A percentile compares a stretch with the other conserved stretches of the same genome.
Evolutionary conservation across 345 rosid genomes (phyloP).

Genomic region (Eucalyptus victrix): DNA sequence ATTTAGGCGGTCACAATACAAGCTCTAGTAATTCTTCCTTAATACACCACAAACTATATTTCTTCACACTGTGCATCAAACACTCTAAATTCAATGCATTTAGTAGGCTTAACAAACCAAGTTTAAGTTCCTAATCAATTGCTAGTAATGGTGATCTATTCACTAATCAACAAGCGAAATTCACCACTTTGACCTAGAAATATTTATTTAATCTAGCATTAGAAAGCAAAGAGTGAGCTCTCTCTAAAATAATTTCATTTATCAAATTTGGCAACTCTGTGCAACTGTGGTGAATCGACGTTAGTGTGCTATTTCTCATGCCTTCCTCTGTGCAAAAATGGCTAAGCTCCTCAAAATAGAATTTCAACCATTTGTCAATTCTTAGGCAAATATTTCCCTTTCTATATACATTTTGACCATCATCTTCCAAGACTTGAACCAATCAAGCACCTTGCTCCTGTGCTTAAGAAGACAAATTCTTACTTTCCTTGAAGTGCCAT

Average conservation of each 20-base stretch:
- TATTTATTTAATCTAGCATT: not conserved
- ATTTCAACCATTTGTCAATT: not conserved
- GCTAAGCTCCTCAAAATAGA: not conserved
- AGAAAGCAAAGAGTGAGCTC: not conserved
- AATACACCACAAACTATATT: not conserved
- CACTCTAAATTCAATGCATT: not conserved
- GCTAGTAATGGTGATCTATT: not conserved
- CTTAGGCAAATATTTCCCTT: not conserved
- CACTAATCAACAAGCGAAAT: not conserved
- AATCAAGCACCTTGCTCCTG: not conserved
- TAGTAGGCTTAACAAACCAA: not conserved
- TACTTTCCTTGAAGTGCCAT: not conserved
- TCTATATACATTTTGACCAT: not conserved
- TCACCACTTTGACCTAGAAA: not conserved
- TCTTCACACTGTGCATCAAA: not conserved
- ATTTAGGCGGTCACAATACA: fast-evolving
- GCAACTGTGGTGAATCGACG: not conserved
- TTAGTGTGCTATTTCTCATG: not conserved
- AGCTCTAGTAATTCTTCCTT: not conserved
- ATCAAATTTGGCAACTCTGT: not conserved
- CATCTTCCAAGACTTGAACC: not conserved
- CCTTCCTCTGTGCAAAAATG: not conserved
- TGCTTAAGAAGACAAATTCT: not conserved
- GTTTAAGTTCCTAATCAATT: not conserved
- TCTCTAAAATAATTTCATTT: not conserved